phyloP scores from a whole-genome alignment of 495 filamentous ascomycete genomes.

The Chaetomium tenue region DNA sequence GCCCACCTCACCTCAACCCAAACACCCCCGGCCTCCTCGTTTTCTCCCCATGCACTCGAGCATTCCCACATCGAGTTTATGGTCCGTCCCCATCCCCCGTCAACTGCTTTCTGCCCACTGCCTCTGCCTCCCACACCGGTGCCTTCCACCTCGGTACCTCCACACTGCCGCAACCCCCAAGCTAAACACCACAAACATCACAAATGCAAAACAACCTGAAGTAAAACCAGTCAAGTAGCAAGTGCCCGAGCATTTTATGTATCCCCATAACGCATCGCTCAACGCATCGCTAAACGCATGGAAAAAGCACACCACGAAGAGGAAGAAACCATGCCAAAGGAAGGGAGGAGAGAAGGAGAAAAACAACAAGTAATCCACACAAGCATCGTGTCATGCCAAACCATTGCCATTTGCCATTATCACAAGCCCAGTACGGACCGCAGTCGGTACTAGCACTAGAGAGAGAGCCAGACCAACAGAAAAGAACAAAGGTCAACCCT shows the following conservation, averaged over 20 bases:
- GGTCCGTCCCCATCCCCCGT: too few relatives aligned
- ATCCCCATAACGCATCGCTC: not conserved
- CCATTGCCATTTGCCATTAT: conserved; percentile 12
- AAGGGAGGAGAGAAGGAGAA: not conserved
- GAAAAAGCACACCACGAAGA: too few relatives aligned
- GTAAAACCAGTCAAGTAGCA: too few relatives aligned
- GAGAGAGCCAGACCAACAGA: conserved; percentile 1
- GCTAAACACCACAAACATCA: not conserved
- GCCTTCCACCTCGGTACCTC: not conserved
- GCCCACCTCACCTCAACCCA: not conserved
- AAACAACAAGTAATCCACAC: not conserved
- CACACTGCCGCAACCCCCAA: not conserved
- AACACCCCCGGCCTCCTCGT: too few relatives aligned
- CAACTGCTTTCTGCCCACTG: not conserved
- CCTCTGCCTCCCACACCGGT: not conserved
- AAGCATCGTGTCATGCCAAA: not conserved
- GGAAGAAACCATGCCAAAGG: not conserved
- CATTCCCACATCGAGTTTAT: too few relatives aligned
- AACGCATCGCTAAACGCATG: not conserved
- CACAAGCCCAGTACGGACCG: conserved; percentile 5
- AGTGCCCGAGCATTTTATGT: not conserved
- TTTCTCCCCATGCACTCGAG: too few relatives aligned
- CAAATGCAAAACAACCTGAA: not conserved
- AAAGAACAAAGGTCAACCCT: not conserved
- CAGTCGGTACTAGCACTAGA: not conserved